These are phyloP conservation scores for Anisodus tanguticus DNA, from an alignment of 257 asterid genomes.

Conservation along the genomic window DNA sequence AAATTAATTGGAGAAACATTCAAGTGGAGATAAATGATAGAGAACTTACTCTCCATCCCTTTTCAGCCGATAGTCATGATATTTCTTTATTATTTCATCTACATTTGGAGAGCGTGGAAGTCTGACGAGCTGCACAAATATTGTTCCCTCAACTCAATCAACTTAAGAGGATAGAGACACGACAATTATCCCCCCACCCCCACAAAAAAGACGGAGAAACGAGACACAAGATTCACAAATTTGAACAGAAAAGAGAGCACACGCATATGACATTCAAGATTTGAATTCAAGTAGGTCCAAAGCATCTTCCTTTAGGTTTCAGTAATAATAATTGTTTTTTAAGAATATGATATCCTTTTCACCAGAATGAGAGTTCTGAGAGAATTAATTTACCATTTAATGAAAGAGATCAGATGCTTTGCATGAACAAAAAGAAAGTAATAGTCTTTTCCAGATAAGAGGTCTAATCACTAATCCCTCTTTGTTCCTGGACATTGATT, in stretches of 20 bases:
- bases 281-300: neutral
- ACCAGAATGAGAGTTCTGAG: conserved; percentile 16
- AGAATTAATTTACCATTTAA: neutral
- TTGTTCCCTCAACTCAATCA: conserved; percentile 15
- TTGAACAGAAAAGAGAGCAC: conserved; percentile 10
- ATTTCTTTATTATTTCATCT: conserved; percentile 60
- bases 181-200: neutral
- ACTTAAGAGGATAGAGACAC: neutral
- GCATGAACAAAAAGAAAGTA: conserved; percentile 8
- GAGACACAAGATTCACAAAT: conserved; percentile 5
- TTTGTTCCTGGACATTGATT: neutral
- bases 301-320: conserved; percentile 18
- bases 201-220: neutral
- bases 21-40: neutral
- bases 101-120: conserved; percentile 80
- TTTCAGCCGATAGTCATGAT: conserved; percentile 53
- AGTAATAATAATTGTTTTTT: neutral
- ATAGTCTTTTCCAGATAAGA: neutral
- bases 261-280: neutral
- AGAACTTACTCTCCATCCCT: conserved; percentile 63
- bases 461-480: conserved; percentile 7
- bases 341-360: neutral
- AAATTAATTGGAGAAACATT: neutral
- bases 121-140: conserved; percentile 65
- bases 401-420: conserved; percentile 21